Evolutionary conservation across 1,139 yeast genomes (phyloP).

Genomic region (Saccharomycopsis hybrid): DNA sequence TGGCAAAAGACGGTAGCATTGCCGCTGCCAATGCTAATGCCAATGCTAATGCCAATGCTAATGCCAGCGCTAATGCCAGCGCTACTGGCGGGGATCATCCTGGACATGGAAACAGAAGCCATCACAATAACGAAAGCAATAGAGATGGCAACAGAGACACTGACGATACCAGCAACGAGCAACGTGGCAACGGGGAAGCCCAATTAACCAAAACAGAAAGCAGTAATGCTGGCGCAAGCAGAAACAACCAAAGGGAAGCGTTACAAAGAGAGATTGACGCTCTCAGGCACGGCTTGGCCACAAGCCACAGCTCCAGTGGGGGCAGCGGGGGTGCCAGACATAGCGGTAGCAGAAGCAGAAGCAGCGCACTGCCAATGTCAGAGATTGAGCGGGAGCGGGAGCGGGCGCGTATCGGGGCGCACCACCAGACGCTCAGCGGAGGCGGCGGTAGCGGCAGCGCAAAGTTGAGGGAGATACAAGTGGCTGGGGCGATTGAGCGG

Average conservation of each 20-base stretch:
- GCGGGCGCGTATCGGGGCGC: no score
- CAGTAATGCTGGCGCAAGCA: background rate
- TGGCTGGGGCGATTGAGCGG: background rate
- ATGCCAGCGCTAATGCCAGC: background rate
- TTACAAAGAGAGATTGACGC: no score
- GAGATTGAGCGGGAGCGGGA: no score
- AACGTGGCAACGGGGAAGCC: background rate
- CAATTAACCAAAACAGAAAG: background rate
- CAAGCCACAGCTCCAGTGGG: no score
- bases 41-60: no score
- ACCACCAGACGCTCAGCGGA: no score
- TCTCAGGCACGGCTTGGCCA: no score
- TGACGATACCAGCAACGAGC: background rate
- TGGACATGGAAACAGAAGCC: background rate
- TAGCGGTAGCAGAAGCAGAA: background rate
- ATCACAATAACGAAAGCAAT: background rate
- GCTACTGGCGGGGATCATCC: background rate
- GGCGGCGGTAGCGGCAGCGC: background rate
- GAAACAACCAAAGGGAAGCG: background rate
- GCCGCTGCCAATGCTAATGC: no score
- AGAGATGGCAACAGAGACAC: background rate
- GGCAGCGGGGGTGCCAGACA: background rate
- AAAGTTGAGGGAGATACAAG: background rate
- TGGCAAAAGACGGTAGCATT: background rate
- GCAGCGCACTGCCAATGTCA: no score